phyloP scores from a whole-genome alignment of 139 green algal species.

The Coccomyxa sp. region DNA sequence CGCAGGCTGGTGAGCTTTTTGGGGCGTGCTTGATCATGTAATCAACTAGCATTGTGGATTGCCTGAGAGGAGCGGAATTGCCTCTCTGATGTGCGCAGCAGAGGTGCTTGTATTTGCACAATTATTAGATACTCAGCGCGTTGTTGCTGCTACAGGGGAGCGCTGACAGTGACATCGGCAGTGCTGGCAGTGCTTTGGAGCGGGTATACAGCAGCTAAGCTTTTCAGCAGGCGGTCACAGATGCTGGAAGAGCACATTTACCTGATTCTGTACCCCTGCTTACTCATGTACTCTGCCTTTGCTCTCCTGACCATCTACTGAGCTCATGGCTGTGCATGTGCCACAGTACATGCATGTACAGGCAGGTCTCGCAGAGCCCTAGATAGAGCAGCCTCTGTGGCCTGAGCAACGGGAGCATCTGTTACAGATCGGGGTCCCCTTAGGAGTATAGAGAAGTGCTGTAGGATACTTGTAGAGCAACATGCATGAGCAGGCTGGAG shows the following conservation, averaged over 20 bases:
- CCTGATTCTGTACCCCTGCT: conserved; percentile 77
- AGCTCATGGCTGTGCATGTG: conserved; percentile 6
- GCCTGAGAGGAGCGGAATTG: background rate
- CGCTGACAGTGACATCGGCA: conserved; percentile 24
- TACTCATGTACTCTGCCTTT: conserved; percentile 78
- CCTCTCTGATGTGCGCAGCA: background rate
- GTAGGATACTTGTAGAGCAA: too few relatives aligned
- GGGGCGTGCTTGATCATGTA: too few relatives aligned
- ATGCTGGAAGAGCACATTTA: conserved; percentile 54
- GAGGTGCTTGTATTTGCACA: background rate
- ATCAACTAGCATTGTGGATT: background rate
- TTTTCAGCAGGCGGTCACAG: conserved; percentile 60
- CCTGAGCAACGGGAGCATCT: too few relatives aligned
- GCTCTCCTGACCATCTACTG: conserved; percentile 82
- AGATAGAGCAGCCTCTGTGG: too few relatives aligned
- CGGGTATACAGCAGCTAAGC: conserved; percentile 47
- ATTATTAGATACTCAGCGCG: background rate
- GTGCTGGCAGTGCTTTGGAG: conserved; percentile 67
- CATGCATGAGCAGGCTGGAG: too few relatives aligned
- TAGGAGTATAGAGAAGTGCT: too few relatives aligned
- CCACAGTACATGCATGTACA: too few relatives aligned
- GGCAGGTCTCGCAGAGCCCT: too few relatives aligned
- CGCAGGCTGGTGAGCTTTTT: too few relatives aligned
- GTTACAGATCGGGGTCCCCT: too few relatives aligned
- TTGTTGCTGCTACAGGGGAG: conserved; percentile 2